These are phyloP conservation scores for Juncus effusus DNA, from an alignment of 176 grass and related monocot genomes.

Conservation along the genomic window DNA sequence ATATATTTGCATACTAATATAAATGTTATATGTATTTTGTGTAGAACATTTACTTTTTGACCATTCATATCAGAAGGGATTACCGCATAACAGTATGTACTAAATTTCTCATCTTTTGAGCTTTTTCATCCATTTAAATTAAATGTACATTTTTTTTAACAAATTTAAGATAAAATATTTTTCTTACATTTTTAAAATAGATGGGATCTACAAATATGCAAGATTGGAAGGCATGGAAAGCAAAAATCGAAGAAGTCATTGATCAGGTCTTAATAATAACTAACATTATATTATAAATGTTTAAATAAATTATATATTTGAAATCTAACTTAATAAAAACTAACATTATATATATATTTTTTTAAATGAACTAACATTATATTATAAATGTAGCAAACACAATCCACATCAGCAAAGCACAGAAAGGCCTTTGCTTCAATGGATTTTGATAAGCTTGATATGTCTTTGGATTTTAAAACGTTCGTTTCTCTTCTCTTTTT, in stretches of 20 bases:
- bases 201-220: slow-evolving; percentile 78
- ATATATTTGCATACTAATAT: slow-evolving; percentile 10
- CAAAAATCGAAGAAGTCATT: slow-evolving; percentile 78
- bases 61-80: slow-evolving; percentile 93
- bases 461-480: slow-evolving; percentile 53
- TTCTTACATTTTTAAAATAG: slow-evolving; percentile 41
- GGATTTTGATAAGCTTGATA: slow-evolving; percentile 63
- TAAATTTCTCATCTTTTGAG: slow-evolving; percentile 5
- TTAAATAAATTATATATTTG: neutral
- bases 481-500: slow-evolving; percentile 36
- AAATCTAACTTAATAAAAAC: neutral
- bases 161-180: neutral
- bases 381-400: slow-evolving; percentile 63
- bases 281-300: too few species aligned
- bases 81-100: slow-evolving; percentile 68
- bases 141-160: neutral
- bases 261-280: slow-evolving; percentile 53
- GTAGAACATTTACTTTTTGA: slow-evolving; percentile 90
- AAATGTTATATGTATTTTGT: slow-evolving; percentile 18
- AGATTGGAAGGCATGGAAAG: slow-evolving; percentile 74
- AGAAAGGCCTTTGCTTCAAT: slow-evolving; percentile 63
- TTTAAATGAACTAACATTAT: neutral
- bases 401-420: slow-evolving; percentile 45
- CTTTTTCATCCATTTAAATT: slow-evolving; percentile 10
- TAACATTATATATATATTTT: too few species aligned